Base-by-base conservation (phyloP, 441 rosid genomes). In the Adansonia madagascariensis region DNA sequence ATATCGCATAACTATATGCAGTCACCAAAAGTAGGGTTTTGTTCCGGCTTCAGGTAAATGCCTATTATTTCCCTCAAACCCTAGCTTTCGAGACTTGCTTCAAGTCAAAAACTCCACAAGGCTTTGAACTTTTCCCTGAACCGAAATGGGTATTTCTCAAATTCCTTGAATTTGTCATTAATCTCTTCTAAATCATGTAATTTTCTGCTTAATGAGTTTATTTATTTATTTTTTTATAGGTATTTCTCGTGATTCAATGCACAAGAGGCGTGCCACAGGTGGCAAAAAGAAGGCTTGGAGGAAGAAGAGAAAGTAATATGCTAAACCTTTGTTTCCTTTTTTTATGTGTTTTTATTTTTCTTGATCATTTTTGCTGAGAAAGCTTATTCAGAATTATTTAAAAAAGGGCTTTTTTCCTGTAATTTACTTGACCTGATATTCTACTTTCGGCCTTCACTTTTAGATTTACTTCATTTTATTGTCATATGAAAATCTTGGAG, bases 261-360 rank as follows among this genome's bases (percentile, higher is more conserved):
- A 89, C 88, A 91, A 91, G 88, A 87, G 95, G 83, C 92, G 93
- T 78, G 95, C 95, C 82, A 91, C 93, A 39, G 95, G 91, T 44
- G 92, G 94, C 80, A 90, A 90, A 84, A 89, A 88, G 89, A 86
- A 87, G 82, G 91, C 88, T 1, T 90, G 92, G 94, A 88, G 92
- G 83, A 90, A 90, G 92, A 90, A 90, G 91, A 77, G 91, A 87
- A 90, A 90, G 91, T 90, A 73, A 50, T 74, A 8, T 55, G 0
- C n/a, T 1, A 44, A 46, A 53, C 18, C 74, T 4, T 46, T 12
- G 6, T 18, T 3, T 22, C 1, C 15, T 11, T 24, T 11, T 0
- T 39, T 71, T 57, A 1, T 20, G 12, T 59, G 8, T 20, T 43
- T 35, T 2, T 24, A 1, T 56, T 52, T 43, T 62, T 17, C 35